phyloP scores from a whole-genome alignment of 2,329 filamentous ascomycete genomes.

The Lasiodiplodia hormozganensis region DNA sequence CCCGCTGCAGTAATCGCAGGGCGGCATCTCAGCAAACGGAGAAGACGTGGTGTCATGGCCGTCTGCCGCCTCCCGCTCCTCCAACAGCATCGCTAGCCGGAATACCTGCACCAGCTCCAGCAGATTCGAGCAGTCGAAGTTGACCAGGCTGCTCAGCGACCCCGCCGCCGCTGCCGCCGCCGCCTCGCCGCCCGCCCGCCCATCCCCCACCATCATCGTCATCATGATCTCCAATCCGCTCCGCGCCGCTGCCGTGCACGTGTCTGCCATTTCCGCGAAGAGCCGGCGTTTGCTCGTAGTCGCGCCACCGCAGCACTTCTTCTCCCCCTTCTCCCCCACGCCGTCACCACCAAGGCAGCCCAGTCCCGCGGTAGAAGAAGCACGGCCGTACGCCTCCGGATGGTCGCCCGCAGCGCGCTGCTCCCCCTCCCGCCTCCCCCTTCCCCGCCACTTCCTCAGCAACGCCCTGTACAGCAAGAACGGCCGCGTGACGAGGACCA shows the following conservation, averaged over 20 bases:
- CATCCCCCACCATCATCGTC: conserved; percentile 36
- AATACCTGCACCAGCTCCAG: conserved; percentile 45
- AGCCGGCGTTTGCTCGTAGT: conserved; percentile 27
- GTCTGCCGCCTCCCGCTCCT: background rate
- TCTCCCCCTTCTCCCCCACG: conserved; percentile 41
- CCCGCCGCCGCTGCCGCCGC: too few relatives aligned
- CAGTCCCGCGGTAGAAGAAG: background rate
- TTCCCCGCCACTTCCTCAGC: conserved; percentile 34
- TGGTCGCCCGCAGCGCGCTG: too few relatives aligned
- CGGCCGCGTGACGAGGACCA: conserved; percentile 43
- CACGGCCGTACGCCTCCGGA: too few relatives aligned
- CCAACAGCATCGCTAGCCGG: conserved; percentile 40
- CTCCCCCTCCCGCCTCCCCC: too few relatives aligned
- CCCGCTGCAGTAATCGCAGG: background rate
- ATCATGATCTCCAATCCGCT: conserved; percentile 40
- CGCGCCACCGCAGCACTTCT: conserved; percentile 38
- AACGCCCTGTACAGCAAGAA: conserved; percentile 44
- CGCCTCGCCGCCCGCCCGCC: too few relatives aligned
- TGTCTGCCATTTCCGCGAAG: conserved; percentile 8
- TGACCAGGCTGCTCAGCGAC: conserved; percentile 42
- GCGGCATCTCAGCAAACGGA: background rate
- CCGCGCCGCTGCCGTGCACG: conserved; percentile 31
- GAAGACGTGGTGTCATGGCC: too few relatives aligned
- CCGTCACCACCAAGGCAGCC: conserved; percentile 24
- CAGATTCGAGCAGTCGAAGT: conserved; percentile 46